Evolutionary conservation across 495 filamentous ascomycete genomes (phyloP).

Genomic region (Pseudomonodictys pantanalensis): DNA sequence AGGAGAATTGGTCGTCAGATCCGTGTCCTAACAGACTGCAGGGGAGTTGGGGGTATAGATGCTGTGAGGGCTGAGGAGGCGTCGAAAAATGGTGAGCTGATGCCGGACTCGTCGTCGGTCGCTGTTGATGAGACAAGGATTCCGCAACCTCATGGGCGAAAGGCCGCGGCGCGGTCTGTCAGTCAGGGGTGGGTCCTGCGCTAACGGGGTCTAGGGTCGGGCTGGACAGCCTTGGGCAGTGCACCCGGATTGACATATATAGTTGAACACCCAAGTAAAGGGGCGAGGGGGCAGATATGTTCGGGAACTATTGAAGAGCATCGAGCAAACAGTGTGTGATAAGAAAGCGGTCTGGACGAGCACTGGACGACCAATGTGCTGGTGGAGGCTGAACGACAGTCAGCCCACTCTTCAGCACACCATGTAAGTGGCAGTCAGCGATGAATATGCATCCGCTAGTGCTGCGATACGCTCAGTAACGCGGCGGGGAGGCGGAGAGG

Average conservation of each 20-base stretch:
- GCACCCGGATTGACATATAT: slow-evolving; percentile 5
- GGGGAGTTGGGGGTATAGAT: not conserved
- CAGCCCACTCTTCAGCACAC: not conserved
- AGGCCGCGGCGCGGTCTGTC: not conserved
- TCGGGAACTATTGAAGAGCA: slow-evolving; percentile 12
- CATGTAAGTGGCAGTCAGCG: slow-evolving; percentile 19
- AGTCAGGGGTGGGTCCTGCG: slow-evolving; percentile 1
- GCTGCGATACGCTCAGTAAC: not conserved
- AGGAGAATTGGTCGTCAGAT: not conserved
- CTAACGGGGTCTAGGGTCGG: not conserved
- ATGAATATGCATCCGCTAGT: not conserved
- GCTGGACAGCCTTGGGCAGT: not conserved
- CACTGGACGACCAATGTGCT: not conserved
- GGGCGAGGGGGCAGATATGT: slow-evolving; percentile 6
- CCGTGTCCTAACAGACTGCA: not conserved
- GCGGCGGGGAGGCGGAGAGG: slow-evolving; percentile 4
- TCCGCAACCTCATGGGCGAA: not conserved
- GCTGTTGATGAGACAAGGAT: slow-evolving; percentile 26
- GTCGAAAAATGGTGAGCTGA: slow-evolving; percentile 12
- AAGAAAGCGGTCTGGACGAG: not conserved
- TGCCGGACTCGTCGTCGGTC: slow-evolving; percentile 7
- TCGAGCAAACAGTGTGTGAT: slow-evolving; percentile 10
- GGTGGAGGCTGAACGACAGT: not conserved
- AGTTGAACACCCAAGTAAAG: slow-evolving; percentile 9
- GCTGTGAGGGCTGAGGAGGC: not conserved